Conservation (phyloP, 805 yeast species). For the Kuraishia ogatae region DNA sequence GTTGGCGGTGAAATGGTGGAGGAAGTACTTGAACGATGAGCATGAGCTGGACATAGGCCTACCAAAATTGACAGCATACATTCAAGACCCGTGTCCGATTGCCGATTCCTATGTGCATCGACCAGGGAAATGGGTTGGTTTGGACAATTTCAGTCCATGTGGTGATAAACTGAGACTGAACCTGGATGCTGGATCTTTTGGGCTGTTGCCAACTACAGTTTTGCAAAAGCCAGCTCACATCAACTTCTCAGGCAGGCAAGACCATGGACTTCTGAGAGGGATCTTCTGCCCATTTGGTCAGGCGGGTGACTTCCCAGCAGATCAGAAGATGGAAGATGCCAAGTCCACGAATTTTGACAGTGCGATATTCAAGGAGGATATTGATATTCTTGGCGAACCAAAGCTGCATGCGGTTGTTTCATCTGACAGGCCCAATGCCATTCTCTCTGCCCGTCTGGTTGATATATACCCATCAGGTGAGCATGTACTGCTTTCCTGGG, state of each 20-base stretch:
- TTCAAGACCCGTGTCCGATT: conserved; percentile 31
- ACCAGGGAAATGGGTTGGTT: conserved; percentile 31
- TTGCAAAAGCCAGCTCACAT: conserved; percentile 24
- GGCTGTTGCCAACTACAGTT: conserved; percentile 9
- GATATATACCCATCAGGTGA: conserved; percentile 30
- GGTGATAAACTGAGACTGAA: conserved; percentile 10
- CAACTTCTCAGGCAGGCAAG: conserved; percentile 23
- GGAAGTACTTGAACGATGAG: conserved; percentile 20
- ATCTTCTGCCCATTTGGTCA: conserved; percentile 38
- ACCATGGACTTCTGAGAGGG: conserved; percentile 36
- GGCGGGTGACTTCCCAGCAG: conserved; percentile 36
- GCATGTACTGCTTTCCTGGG: conserved; percentile 33
- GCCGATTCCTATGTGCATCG: conserved; percentile 27
- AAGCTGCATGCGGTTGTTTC: conserved; percentile 20
- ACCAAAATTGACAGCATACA: conserved; percentile 30
- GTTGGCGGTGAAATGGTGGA: conserved; percentile 30
- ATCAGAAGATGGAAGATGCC: conserved; percentile 32
- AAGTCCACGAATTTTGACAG: conserved; percentile 29
- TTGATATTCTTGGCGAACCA: conserved; percentile 30
- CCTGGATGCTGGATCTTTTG: conserved; percentile 4
- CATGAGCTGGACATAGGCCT: conserved; percentile 15
- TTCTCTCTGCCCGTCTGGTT: conserved; percentile 28
- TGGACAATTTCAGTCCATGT: conserved; percentile 10
- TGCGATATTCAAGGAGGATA: conserved; percentile 13
- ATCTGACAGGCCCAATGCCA: conserved; percentile 28